A percentile compares a stretch with the other conserved stretches of the same genome.
Evolutionary conservation across 75 land plant species (phyloP).

Genomic region (Gnetum montanum): DNA sequence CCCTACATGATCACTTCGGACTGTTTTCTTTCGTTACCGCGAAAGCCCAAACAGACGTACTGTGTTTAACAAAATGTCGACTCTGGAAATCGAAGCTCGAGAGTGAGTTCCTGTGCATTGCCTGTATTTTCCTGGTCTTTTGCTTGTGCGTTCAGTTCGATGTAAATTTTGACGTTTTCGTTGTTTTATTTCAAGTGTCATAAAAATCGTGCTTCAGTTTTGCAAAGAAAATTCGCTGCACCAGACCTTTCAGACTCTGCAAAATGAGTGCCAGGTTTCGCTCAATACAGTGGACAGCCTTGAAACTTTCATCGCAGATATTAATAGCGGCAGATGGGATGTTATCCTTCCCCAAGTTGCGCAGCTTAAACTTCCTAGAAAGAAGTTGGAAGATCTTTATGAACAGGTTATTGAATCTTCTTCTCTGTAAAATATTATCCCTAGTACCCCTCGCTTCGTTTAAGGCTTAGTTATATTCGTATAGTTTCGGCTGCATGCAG

Average conservation of each 20-base stretch:
- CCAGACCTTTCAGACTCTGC: conserved; percentile 89
- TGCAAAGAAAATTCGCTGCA: conserved; percentile 98
- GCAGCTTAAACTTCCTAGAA: conserved; percentile 95
- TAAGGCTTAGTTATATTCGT: no score
- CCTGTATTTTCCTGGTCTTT: neutral
- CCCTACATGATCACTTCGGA: no score
- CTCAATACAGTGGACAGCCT: conserved; percentile 91
- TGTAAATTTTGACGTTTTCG: neutral
- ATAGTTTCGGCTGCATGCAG: no score
- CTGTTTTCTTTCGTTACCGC: no score
- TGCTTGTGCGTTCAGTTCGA: neutral
- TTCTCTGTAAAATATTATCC: no score
- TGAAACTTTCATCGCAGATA: conserved; percentile 88
- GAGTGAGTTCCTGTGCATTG: conserved; percentile 46
- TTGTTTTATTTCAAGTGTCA: conserved; percentile 64
- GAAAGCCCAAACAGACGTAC: neutral
- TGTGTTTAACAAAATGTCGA: conserved; percentile 33
- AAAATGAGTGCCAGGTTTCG: conserved; percentile 97
- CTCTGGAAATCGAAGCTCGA: conserved; percentile 95
- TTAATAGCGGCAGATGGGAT: conserved; percentile 97
- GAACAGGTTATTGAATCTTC: no score
- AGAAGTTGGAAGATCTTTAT: conserved; percentile 93
- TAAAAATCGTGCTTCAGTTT: conserved; percentile 90
- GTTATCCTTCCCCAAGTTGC: conserved; percentile 90
- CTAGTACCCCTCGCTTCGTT: neutral